These are phyloP conservation scores for Caryopteris hybrid DNA, from an alignment of 305 asterid species.

Conservation along the genomic window DNA sequence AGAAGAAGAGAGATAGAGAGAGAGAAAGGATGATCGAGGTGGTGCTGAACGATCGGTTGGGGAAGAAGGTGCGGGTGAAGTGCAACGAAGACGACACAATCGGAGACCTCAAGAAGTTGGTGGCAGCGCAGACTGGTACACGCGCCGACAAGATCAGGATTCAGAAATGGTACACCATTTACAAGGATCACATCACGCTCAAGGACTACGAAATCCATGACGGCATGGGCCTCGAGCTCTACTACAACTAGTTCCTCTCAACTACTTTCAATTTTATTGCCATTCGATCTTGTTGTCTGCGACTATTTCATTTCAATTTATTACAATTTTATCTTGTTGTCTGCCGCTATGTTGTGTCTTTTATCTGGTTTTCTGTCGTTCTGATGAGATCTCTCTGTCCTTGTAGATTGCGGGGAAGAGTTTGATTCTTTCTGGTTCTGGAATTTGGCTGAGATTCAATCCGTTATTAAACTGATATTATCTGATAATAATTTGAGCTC, in stretches of 20 bases:
- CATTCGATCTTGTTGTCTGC: not conserved
- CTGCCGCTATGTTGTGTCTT: not conserved
- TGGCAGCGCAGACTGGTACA: slow-evolving; percentile 93
- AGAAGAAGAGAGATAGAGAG: not conserved
- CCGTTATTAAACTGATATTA: too few relatives aligned
- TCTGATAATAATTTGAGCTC: too few relatives aligned
- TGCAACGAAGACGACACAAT: slow-evolving; percentile 92
- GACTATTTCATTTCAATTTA: too few relatives aligned
- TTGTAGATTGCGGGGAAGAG: too few relatives aligned
- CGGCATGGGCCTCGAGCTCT: slow-evolving; percentile 72
- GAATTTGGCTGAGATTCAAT: too few relatives aligned
- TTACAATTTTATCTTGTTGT: not conserved
- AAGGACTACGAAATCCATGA: slow-evolving; percentile 85
- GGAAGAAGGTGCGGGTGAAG: slow-evolving; percentile 95
- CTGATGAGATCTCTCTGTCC: too few relatives aligned
- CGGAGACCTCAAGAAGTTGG: slow-evolving; percentile 88
- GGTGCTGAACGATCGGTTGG: slow-evolving; percentile 85
- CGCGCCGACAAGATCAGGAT: slow-evolving; percentile 84
- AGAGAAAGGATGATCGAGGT: slow-evolving; percentile 66
- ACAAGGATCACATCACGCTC: slow-evolving; percentile 92
- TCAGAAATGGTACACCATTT: slow-evolving; percentile 85
- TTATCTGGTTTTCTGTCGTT: too few relatives aligned
- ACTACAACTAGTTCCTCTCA: slow-evolving; percentile 44
- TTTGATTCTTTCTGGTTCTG: too few relatives aligned
- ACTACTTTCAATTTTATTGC: not conserved